These are phyloP conservation scores for Gynandropsis gynandra DNA, from an alignment of 345 rosid genomes.

Conservation along the genomic window DNA sequence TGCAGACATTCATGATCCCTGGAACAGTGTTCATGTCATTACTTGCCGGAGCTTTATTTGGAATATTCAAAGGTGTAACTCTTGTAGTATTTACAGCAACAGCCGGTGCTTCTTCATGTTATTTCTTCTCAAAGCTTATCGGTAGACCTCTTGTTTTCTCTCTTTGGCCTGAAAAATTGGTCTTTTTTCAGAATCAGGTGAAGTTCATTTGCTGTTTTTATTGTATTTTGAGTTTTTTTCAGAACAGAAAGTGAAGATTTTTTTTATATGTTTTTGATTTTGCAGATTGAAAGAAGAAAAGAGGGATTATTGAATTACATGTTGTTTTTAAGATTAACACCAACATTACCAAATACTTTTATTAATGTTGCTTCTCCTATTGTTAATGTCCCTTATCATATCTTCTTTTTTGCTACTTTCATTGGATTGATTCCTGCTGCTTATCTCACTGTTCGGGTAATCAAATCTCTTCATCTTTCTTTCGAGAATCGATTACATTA, in stretches of 20 bases:
- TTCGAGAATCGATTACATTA: too few species aligned
- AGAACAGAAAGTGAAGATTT: not conserved
- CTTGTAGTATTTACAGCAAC: conserved; percentile 80
- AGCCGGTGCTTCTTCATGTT: conserved; percentile 97
- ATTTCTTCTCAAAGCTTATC: conserved; percentile 69
- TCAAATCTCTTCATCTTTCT: conserved; percentile 3
- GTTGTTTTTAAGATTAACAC: conserved; percentile 87
- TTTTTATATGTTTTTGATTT: not conserved
- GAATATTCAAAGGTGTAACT: conserved; percentile 76
- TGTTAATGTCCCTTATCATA: conserved; percentile 84
- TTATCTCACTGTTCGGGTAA: conserved; percentile 83
- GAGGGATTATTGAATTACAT: conserved; percentile 66
- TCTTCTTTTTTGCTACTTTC: conserved; percentile 69
- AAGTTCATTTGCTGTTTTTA: conserved; percentile 1
- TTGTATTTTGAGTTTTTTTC: conserved; percentile 16
- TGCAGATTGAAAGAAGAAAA: conserved; percentile 74
- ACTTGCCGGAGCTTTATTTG: conserved; percentile 94
- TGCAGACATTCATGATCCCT: conserved; percentile 97
- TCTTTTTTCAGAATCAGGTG: conserved; percentile 90
- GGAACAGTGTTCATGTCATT: conserved; percentile 91
- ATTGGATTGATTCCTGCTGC: conserved; percentile 93
- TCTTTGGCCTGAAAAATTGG: conserved; percentile 88
- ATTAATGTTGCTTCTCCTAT: conserved; percentile 92
- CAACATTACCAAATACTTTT: conserved; percentile 86
- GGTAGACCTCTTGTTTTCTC: conserved; percentile 75